Base-by-base conservation (phyloP, 352 stramenopile species). In the Globisporangium orthogonon region DNA sequence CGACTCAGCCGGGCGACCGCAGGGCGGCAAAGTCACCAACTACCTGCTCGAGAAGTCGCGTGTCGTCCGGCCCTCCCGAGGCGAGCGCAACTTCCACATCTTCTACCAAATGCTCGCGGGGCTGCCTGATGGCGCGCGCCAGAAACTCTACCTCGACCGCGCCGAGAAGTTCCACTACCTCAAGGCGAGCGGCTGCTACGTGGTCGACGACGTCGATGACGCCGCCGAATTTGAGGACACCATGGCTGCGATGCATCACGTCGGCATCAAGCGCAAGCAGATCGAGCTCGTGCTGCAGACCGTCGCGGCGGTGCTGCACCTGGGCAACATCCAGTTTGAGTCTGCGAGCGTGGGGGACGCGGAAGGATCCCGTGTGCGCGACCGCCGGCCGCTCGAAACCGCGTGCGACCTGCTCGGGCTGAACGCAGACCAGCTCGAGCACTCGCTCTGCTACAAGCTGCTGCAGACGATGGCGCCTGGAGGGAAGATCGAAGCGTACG, bases 61-160 rank as follows among this genome's bases (percentile, higher is more conserved):
- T 0, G 78, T 47, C 41, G 41, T 47, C 14, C 5, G 9, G 41
- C 83, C 89, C 0, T 88, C 87, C 17, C 86, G 87, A 7, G 77
- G 92, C 46, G 94, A 98, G 70, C 73, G 93, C 33, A 98, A 96
- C 64, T 98, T 98, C 66, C 94, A 98, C 65, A 90, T 98, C 59
- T 98, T 98, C 66, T 98, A 98, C 66, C 86, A 98, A 69, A 50
- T 98, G 18, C 56, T 96, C 14, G 74, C 81, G 0, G 89, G 83
- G 3, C 50, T 93, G 7, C 80, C 82, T 0, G 44, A 61, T n/a
- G 66, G 56, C n/a, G 84, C 83, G 13, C 74, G 73, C 11, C 55
- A 83, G 44, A 87, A 94, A 44, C 69, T 97, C 31, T 64, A 76
- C 14, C 69, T 98, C 35, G 81, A 88, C 31, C 57, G 57, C 29